Conservation (phyloP, 768 basidiomycete species). For the Cystofilobasidium bisporidii region DNA sequence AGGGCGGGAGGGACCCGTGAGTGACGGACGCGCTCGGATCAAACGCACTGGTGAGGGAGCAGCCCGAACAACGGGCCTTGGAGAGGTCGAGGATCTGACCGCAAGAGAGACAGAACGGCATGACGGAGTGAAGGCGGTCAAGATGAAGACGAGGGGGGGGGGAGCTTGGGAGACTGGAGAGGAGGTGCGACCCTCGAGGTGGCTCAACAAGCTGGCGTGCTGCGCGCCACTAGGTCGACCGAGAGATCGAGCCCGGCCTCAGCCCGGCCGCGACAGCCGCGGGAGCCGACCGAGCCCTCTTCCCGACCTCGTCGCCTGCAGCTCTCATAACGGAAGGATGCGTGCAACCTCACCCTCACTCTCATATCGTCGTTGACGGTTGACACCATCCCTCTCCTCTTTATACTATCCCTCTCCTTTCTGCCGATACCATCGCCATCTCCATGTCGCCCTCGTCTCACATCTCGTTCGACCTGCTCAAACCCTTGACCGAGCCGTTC, state of each 20-base stretch:
- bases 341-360: too few species aligned
- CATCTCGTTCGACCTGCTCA: neutral
- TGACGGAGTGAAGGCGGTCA: neutral
- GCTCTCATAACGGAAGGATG: too few species aligned
- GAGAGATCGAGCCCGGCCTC: too few species aligned
- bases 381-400: too few species aligned
- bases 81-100: neutral
- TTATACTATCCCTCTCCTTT: neutral
- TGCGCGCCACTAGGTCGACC: too few species aligned
- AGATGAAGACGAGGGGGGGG: neutral
- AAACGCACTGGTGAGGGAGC: neutral
- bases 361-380: too few species aligned
- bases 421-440: neutral
- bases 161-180: too few species aligned
- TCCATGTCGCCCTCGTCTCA: neutral
- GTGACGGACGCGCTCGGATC: neutral
- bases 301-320: too few species aligned
- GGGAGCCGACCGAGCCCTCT: too few species aligned
- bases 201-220: too few species aligned
- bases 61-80: neutral
- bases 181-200: neutral
- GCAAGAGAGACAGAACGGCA: neutral
- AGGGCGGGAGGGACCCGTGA: neutral
- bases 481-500: neutral
- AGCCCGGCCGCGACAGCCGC: too few species aligned